Evolutionary conservation across 768 basidiomycete genomes (phyloP), one percentile per base, ranked within the genome.

Genomic region (Trametes punicea): DNA sequence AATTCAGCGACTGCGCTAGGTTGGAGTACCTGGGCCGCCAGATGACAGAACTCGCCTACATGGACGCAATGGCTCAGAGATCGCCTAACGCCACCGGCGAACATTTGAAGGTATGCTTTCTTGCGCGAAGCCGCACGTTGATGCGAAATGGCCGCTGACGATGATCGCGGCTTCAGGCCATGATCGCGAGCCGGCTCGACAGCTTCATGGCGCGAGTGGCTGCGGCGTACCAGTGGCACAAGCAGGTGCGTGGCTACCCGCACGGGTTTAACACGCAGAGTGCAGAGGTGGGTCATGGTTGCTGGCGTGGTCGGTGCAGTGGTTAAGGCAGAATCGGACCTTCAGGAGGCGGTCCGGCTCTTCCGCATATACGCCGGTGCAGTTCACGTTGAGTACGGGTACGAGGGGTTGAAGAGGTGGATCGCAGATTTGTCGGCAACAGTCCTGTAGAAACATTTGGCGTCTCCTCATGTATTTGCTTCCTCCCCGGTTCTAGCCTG

Each of bases 351-450:
- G 5, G 44, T 15, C 33, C 33, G 44, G 7, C 21, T 54, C 0
- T 54, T 54, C 36, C 38, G 26, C 34, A 38, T 41, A 6, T 54
- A 54, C 13, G 52, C 34, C 4, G 52, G 52, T 0, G 52, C 52
- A 6, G 44, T 54, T 1, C 3, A 20, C 23, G 13, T 36, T 9
- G 42, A 34, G 13, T 18, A 39, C 34, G 26, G 34, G 11, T 39
- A 46, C 26, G 6, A 21, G 18, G 20, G 1, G 9, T 18, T 54
- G 3, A 29, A 38, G 26, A 7, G n/a, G 8, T 54, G 52, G 52
- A 34, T 54, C 8, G 26, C 6, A 3, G 34, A 39, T 13, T 44
- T 51, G 40, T 8, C 11, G 20, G 31, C 23, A 2, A 18, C 18
- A n/a, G n/a, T n/a, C n/a, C n/a, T n/a, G n/a, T n/a, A n/a, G n/a